Evolutionary conservation across 495 filamentous ascomycete genomes (phyloP), one percentile per base, ranked within the genome.

Genomic region (Penicillium crystallinum): DNA sequence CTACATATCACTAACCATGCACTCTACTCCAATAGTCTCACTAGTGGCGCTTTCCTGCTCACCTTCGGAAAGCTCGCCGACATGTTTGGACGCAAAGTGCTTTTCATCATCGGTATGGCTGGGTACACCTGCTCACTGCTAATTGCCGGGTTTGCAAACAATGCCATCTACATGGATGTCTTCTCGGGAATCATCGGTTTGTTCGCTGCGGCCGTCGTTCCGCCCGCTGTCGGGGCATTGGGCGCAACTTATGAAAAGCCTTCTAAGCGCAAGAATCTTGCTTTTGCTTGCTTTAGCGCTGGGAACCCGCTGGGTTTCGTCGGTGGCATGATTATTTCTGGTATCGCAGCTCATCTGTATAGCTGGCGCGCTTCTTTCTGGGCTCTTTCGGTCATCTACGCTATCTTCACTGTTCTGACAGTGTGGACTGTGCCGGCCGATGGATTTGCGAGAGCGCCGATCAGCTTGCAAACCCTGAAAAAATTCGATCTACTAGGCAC

Each of bases 11-110:
- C 62, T 59, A 42, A 57, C 49, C 10, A 45, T 47, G 22, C 22
- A 36, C 36, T 35, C 42, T 1, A 36, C 10, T 27, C n/a, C 3
- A 23, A 53, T 46, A 84, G 81, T 18, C 74, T 90, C 35, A 79
- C 81, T 3, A 83, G 84, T 41, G 88, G 86, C 35, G 81, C 85
- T 27, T 86, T 90, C 57, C 68, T 91, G 27, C 71, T 91, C 11
- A 77, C 88, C 46, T 90, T 86, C 72, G 88, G 87, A 33, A 81
- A 83, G 56, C 68, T 90, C 27, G 84, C 81, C 15, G 87, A 91
- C 58, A 80, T 89, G 53, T 88, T 88, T 55, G 88, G 86, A 25
- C 85, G 86, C 49, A 81, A 85, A 53, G 66, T 67, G 3, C 77
- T 90, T 39, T 90, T 90, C 68, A 78, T 89, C 21, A 69, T 70